These are phyloP conservation scores for Agrocybe praecox DNA, from an alignment of 768 basidiomycete genomes.

Conservation along the genomic window DNA sequence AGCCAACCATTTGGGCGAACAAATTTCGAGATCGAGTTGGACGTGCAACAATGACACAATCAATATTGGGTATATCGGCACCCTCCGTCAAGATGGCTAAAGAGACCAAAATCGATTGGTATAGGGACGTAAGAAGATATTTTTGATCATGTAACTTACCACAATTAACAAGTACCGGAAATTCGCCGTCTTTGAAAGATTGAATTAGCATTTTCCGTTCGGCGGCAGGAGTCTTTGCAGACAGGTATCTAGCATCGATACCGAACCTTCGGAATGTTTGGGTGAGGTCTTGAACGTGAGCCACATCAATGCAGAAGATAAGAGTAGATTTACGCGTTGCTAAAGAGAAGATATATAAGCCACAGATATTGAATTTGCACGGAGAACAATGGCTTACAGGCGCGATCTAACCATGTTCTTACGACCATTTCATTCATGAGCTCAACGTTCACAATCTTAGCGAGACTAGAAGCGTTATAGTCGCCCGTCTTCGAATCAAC, in stretches of 20 bases:
- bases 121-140: too few relatives aligned
- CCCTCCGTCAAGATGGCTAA: conserved; percentile 90
- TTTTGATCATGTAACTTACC: conserved; percentile 50
- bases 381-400: conserved; percentile 49
- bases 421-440: conserved; percentile 80
- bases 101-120: too few relatives aligned
- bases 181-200: conserved; percentile 70
- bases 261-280: conserved; percentile 71
- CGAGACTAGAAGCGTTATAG: conserved; percentile 78
- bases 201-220: conserved; percentile 68
- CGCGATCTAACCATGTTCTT: conserved; percentile 84
- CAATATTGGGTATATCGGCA: conserved; percentile 92
- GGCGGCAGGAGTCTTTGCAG: conserved; percentile 61
- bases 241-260: conserved; percentile 83
- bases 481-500: conserved; percentile 75
- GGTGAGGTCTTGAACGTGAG: conserved; percentile 79
- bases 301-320: conserved; percentile 87
- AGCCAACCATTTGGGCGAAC: conserved; percentile 87
- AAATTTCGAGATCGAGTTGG: conserved; percentile 90
- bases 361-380: neutral
- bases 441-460: conserved; percentile 79
- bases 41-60: conserved; percentile 85
- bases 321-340: conserved; percentile 81
- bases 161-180: conserved; percentile 90
- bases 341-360: conserved; percentile 21